Base-by-base conservation (phyloP, 192 early-diverging fungal species). In the Backusella tuberculispora region DNA sequence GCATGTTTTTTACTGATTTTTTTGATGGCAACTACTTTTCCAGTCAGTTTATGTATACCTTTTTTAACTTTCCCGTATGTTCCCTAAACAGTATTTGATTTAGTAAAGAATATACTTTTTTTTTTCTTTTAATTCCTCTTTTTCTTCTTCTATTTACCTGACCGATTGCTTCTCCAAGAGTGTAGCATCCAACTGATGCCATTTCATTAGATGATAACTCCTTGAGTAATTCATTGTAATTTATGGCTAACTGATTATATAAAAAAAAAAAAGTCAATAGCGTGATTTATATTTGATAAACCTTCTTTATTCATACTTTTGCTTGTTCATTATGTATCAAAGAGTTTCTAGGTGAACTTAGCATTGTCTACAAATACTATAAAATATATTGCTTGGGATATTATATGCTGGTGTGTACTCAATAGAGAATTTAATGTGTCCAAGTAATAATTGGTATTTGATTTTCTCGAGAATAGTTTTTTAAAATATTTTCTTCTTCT, bases 31-130 rank as follows among this genome's bases (percentile, higher is more conserved):
- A 90, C 89, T 8, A 77, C 66, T 69, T 88, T 87, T 37, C 86
- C 85, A 17, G 89, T 90, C 43, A 90, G 70, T 63, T 81, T 82
- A 75, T 90, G 89, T 1, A 74, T 84, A 29, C 85, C 89, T 24
- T 86, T 74, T 74, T 90, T 90, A 37, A 90, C 89, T 78, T 90
- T 89, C 68, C 89, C 89, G 75, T 85, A 90, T n/a, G 87, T 83
- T 38, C 89, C 89, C 87, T 72, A 72, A 5, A 43, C 12, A 41
- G 6, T 50, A 34, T 50, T 69, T 6, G 5, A 34, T 26, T 60
- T 60, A 60, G 44, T 47, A 68, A 21, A 14, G 48, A 34, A 12
- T 64, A 8, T 60, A 12, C 21, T 60, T 60, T 24, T 6, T 9
- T 24, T 5, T n/a, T 26, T 14, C 21, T 21, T 63, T 13, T n/a